These are phyloP conservation scores for Aspergillaceae sp. DNA, from an alignment of 2,329 filamentous ascomycete species.

Conservation along the genomic window DNA sequence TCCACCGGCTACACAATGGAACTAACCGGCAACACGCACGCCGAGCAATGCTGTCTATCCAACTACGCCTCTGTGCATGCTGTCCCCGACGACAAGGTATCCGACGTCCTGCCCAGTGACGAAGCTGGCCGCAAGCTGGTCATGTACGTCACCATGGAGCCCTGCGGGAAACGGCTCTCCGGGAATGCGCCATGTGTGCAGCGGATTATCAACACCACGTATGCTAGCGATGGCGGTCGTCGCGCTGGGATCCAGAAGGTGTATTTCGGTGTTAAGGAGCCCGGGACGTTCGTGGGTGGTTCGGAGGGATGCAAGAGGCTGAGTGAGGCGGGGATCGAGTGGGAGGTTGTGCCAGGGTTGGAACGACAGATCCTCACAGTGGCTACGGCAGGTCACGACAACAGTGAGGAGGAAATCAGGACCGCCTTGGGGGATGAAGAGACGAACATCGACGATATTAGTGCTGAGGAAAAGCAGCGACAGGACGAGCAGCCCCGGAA, in stretches of 20 bases:
- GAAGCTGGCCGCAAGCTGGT: slow-evolving; percentile 41
- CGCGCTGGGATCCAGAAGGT: slow-evolving; percentile 60
- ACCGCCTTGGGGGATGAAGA: slow-evolving; percentile 18
- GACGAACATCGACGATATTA: slow-evolving; percentile 32
- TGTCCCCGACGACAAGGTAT: slow-evolving; percentile 27
- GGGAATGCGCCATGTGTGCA: slow-evolving; percentile 56
- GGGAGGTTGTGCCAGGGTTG: slow-evolving; percentile 63
- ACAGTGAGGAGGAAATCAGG: slow-evolving; percentile 22
- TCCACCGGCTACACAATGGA: slow-evolving; percentile 87
- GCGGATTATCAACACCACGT: slow-evolving; percentile 53
- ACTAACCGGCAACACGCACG: slow-evolving; percentile 85
- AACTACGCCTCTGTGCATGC: slow-evolving; percentile 46
- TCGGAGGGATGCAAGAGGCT: slow-evolving; percentile 68
- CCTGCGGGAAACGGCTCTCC: slow-evolving; percentile 38
- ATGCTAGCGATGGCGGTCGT: slow-evolving; percentile 38
- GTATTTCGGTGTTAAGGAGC: slow-evolving; percentile 81
- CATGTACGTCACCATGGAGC: slow-evolving; percentile 84
- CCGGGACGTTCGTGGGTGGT: slow-evolving; percentile 76
- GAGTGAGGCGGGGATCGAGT: slow-evolving; percentile 62
- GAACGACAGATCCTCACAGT: slow-evolving; percentile 73
- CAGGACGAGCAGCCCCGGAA: slow-evolving; percentile 33
- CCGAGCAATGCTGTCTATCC: slow-evolving; percentile 81
- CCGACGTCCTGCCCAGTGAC: slow-evolving; percentile 34
- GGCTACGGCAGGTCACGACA: slow-evolving; percentile 70
- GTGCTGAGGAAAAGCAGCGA: slow-evolving; percentile 29